Base-by-base conservation (phyloP, 208 protist species). In the Lotmaria passim region DNA sequence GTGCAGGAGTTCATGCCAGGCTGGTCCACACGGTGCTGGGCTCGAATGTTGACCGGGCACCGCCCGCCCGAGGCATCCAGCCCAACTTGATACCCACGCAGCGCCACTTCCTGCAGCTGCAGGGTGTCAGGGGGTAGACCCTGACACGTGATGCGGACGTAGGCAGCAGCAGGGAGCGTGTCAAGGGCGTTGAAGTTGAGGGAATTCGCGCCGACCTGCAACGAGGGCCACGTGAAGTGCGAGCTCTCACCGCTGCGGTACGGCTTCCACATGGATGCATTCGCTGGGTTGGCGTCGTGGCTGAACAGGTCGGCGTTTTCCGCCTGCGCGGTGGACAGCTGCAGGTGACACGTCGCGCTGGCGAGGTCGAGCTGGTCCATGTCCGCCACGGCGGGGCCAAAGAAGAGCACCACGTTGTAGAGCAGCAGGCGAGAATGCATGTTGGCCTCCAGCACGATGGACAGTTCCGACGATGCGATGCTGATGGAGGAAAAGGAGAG, bases 51-150 rank as follows among this genome's bases (percentile, higher is more conserved):
- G 2, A 86, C 73, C 0, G 81, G 81, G 53, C 81, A 86, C 52
- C 50, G 53, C 19, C 81, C 81, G 21, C 70, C 76, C 0, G 33
- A 15, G 26, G 66, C 59, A 14, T 78, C 34, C 28, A 82, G 76
- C 8, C 81, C 81, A 1, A 86, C 81, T 66, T 81, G 80, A 58
- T 82, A 85, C 2, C 74, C 80, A n/a, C 41, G 41, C n/a, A 81
- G 48, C 10, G 43, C 24, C 23, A 72, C 46, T 10, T 66, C 52
- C 17, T 44, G 24, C 41, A 85, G 17, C 43, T 48, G 36, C 24
- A 85, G 10, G 6, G 33, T 19, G 28, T 58, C 31, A 0, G 52
- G 26, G 1, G 75, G 75, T 12, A 85, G 15, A 2, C 72, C 72
- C 7, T 69, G 67, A 58, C 80, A 85, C 28, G 33, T 24, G 15